Evolutionary conservation across 108 stramenopile species (phyloP).

Genomic region (Discostella stelligeroides): DNA sequence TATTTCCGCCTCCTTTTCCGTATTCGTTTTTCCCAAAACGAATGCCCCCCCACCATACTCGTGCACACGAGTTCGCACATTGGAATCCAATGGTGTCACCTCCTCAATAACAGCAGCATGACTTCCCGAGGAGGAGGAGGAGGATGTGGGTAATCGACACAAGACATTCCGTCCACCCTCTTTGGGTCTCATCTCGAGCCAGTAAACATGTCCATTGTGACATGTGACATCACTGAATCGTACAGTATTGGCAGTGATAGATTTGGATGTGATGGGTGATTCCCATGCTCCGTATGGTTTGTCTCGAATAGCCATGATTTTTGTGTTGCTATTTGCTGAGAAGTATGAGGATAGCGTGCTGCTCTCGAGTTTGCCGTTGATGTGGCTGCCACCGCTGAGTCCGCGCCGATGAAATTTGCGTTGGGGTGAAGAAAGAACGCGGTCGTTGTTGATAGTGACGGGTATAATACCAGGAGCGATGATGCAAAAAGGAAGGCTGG

Average conservation of each 20-base stretch:
- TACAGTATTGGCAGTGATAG: slow-evolving; percentile 65
- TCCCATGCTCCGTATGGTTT: slow-evolving; percentile 69
- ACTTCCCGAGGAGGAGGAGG: not conserved
- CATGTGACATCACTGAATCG: slow-evolving; percentile 39
- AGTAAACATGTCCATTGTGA: slow-evolving; percentile 41
- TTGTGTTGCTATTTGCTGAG: too few relatives aligned
- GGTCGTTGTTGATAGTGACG: too few relatives aligned
- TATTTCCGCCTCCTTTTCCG: slow-evolving; percentile 7
- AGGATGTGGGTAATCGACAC: slow-evolving; percentile 36
- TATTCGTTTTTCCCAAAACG: slow-evolving; percentile 31
- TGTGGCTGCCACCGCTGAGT: too few relatives aligned
- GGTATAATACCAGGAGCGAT: too few relatives aligned
- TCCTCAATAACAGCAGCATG: slow-evolving; percentile 45
- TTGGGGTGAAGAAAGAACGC: too few relatives aligned
- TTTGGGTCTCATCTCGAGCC: slow-evolving; percentile 67
- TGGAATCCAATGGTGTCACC: slow-evolving; percentile 53
- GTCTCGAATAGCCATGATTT: slow-evolving; percentile 21
- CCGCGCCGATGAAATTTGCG: too few relatives aligned
- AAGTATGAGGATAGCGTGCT: too few relatives aligned
- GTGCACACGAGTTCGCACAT: slow-evolving; percentile 74
- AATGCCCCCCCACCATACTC: slow-evolving; percentile 84
- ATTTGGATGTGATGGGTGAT: slow-evolving; percentile 65
- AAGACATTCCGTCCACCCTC: slow-evolving; percentile 71
- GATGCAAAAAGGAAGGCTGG: too few relatives aligned
- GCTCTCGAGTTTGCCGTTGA: too few relatives aligned